A percentile compares a stretch with the other conserved stretches of the same genome.
Evolutionary conservation across 495 filamentous ascomycete genomes (phyloP).

Genomic region (Talaromyces stipitatus): DNA sequence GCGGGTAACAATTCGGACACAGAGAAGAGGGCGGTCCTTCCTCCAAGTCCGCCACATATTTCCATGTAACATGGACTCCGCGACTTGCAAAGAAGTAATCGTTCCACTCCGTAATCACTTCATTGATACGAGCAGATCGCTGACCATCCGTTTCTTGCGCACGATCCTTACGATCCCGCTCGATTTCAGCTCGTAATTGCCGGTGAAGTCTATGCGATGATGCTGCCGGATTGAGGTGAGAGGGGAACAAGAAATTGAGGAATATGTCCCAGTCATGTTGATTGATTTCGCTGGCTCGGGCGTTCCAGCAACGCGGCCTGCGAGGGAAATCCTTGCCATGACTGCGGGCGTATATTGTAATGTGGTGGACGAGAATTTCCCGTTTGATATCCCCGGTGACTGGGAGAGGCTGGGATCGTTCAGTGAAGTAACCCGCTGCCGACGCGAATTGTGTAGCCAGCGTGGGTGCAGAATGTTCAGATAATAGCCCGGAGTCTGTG

Average conservation of each 20-base stretch:
- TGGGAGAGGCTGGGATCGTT: slow-evolving; percentile 20
- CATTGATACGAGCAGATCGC: slow-evolving; percentile 30
- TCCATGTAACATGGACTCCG: slow-evolving; percentile 26
- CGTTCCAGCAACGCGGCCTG: slow-evolving; percentile 35
- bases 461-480: not conserved
- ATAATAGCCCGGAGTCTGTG: not conserved
- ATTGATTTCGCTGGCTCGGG: slow-evolving; percentile 28
- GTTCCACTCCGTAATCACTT: slow-evolving; percentile 45
- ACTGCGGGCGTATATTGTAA: slow-evolving; percentile 38
- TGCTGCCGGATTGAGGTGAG: slow-evolving; percentile 32
- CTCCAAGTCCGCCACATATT: slow-evolving; percentile 32
- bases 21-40: slow-evolving; percentile 32
- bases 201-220: slow-evolving; percentile 31
- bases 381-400: slow-evolving; percentile 13
- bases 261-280: slow-evolving; percentile 48
- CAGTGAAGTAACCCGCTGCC: slow-evolving; percentile 37
- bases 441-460: slow-evolving; percentile 32
- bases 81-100: slow-evolving; percentile 42
- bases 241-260: slow-evolving; percentile 38
- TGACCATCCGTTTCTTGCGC: slow-evolving; percentile 37
- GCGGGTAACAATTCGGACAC: slow-evolving; percentile 38
- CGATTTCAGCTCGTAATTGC: slow-evolving; percentile 32
- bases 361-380: slow-evolving; percentile 27
- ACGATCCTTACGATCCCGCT: slow-evolving; percentile 35
- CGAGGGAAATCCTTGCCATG: slow-evolving; percentile 40